phyloP scores from a whole-genome alignment of 495 filamentous ascomycete species.

The Jackrogersella minutella region DNA sequence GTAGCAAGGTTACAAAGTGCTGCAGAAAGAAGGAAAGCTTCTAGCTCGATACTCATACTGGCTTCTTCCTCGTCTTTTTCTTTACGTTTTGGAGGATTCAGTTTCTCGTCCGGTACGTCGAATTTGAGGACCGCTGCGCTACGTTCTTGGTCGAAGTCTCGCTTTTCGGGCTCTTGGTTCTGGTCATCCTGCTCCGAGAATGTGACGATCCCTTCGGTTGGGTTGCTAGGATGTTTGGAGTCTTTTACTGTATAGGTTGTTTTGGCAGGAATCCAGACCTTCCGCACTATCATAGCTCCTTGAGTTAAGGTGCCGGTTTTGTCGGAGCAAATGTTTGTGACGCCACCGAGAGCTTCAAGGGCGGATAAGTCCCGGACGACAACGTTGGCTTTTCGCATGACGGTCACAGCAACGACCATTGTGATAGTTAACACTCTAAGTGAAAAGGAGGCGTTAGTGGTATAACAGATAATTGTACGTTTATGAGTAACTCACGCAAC shows the following conservation, averaged over 20 bases:
- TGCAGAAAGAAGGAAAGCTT: slow-evolving; percentile 72
- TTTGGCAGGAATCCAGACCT: slow-evolving; percentile 77
- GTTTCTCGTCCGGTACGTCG: slow-evolving; percentile 59
- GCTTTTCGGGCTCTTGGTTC: slow-evolving; percentile 45
- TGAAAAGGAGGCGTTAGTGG: not conserved
- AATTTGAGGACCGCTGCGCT: slow-evolving; percentile 63
- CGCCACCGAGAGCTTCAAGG: slow-evolving; percentile 82
- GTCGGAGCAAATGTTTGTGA: slow-evolving; percentile 89
- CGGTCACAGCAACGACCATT: slow-evolving; percentile 78
- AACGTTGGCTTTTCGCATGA: slow-evolving; percentile 79
- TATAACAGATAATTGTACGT: not conserved
- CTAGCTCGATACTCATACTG: slow-evolving; percentile 58
- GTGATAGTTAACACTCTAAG: slow-evolving; percentile 71
- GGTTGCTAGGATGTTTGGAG: slow-evolving; percentile 66
- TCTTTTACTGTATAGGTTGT: slow-evolving; percentile 65
- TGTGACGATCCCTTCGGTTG: slow-evolving; percentile 63
- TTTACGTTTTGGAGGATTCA: slow-evolving; percentile 34
- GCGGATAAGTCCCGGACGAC: slow-evolving; percentile 80
- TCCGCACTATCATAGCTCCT: slow-evolving; percentile 79
- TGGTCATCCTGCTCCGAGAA: slow-evolving; percentile 40
- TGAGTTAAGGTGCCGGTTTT: slow-evolving; percentile 87
- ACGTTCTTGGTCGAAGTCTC: slow-evolving; percentile 61
- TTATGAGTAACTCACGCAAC: slow-evolving; percentile 58
- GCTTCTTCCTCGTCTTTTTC: slow-evolving; percentile 44
- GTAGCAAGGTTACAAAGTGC: slow-evolving; percentile 81